Base-by-base conservation (phyloP, 441 rosid species). In the Euphorbia celastroides region DNA sequence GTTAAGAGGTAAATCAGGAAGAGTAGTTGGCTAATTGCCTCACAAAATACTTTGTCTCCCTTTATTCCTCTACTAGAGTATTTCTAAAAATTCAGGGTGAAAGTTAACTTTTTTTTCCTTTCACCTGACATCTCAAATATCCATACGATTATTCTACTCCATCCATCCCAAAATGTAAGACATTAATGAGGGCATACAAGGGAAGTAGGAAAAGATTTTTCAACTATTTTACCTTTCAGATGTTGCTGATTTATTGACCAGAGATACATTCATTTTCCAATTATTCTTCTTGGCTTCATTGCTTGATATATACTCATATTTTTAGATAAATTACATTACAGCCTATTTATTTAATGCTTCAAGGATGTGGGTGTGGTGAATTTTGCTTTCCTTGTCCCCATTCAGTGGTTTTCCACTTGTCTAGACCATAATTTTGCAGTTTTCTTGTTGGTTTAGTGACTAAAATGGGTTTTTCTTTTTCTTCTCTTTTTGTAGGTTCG, bases 401-500 rank as follows among this genome's bases (percentile, higher is more conserved):
- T 73, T 44, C 25, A 65, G 28, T 55, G 6, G 26, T 59, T 7
- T 0, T 1, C n/a, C 5, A 14, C n/a, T 14, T 44, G 26, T 31
- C 62, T 17, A 38, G 57, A 58, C 7, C 38, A 11, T 25, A 36
- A 46, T 13, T 34, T 48, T 3, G 23, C 48, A 36, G 2, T 32
- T 65, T 59, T 36, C 26, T 22, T 41, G 41, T 41, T 52, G 66
- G 11, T 64, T 68, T 52, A 34, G 38, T 34, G 9, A 34, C 38
- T 34, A 70, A 26, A 36, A 38, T 32, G 62, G 42, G 48, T 25
- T 63, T 70, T 62, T 44, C 6, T 17, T n/a, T 48, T 48, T 48
- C 20, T 17, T 48, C 22, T 30, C 48, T 57, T 19, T 30, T 74
- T 59, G 58, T n/a, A 92, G 98, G 93, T 89, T 22, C 85, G 98